Base-by-base conservation (phyloP, 495 filamentous ascomycete genomes). In the Hyaloscypha variabilis region DNA sequence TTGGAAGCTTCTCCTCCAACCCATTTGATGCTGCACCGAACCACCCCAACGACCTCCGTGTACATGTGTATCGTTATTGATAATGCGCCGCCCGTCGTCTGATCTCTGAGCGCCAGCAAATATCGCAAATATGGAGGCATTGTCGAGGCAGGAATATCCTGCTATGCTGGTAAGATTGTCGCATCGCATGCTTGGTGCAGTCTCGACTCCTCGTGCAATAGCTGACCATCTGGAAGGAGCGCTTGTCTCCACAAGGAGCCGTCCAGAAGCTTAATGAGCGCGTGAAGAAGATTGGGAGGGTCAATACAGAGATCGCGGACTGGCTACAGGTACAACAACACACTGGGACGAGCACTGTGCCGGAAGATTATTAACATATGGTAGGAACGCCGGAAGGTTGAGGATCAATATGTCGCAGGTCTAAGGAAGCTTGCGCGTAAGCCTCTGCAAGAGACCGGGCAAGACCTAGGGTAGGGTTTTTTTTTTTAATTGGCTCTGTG, bases 241-340 rank as follows among this genome's bases (percentile, higher is more conserved):
- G 87, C 67, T 83, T 99, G 69, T 87, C 93, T 71, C 96, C 95
- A 17, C 81, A 80, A 68, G 92, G 95, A 79, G 94, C 96, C 60
- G 92, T 94, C 31, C 84, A 84, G 62, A 85, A 93, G 31, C 82
- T 99, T 61, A 88, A 89, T 73, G 94, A 98, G 74, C 91, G 96
- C 69, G 85, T 98, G 72, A 90, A 90, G 75, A 83, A 92, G 73
- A 94, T 97, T 72, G 86, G 87, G 64, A 91, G 87, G 74, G 81
- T 96, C 82, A 97, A 99, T 79, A 75, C 81, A 68, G 91, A 97
- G 76, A 92, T 99, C 70, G 94, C 95, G 70, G 94, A 98, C 77
- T 99, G 94, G 91, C 83, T 99, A 59, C 91, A 95, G 88, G 95
- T 98, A 89, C 65, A 79, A 89, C 65, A 79, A 55, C 65, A 49